Evolutionary conservation across 495 filamentous ascomycete species (phyloP), one percentile per base, ranked within the genome.

Genomic region (Annulohypoxylon moriforme): DNA sequence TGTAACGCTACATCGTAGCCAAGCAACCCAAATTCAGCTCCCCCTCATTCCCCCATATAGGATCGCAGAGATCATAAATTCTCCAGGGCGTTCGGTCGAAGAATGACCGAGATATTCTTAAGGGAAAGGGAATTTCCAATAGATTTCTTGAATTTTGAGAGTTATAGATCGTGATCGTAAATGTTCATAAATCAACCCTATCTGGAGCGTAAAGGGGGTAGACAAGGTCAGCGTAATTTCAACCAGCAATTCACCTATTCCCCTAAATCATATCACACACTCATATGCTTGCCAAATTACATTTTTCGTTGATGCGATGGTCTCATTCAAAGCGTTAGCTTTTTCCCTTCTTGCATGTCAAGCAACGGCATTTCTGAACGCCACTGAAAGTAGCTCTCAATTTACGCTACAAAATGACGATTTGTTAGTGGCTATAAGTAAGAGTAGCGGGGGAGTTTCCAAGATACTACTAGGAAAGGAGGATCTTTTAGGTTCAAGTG

Each of bases 401-500:
- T 74, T 74, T 34, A 20, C 80, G 8, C 76, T 88, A 8, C 72
- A 77, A 53, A 89, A 87, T 64, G 79, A 85, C 57, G 81, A 85
- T 22, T 73, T 89, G 10, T 80, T 68, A 1, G 81, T 83, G 0
- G 69, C 80, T 9, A 81, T 87, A 14, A 73, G 78, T 33, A 87
- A 86, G 70, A 75, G 67, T 4, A 80, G 38, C 16, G 85, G 85
- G 0, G 80, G 80, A 14, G 77, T 86, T 29, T 69, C 79, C 2
- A 74, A 81, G 25, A 69, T 87, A 0, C 69, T 72, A 22, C 81
- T 88, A 4, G 86, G 87, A 55, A 81, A 80, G 2, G 79, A 85
- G 62, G 84, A 88, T 60, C 77, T 88, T 4, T 74, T 89, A 6
- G 84, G 85, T 14, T 68, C 80, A 1, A 72, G 78, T 1, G 85